Conservation (phyloP, 257 asterid species). For the Przewalskia tangutica region DNA sequence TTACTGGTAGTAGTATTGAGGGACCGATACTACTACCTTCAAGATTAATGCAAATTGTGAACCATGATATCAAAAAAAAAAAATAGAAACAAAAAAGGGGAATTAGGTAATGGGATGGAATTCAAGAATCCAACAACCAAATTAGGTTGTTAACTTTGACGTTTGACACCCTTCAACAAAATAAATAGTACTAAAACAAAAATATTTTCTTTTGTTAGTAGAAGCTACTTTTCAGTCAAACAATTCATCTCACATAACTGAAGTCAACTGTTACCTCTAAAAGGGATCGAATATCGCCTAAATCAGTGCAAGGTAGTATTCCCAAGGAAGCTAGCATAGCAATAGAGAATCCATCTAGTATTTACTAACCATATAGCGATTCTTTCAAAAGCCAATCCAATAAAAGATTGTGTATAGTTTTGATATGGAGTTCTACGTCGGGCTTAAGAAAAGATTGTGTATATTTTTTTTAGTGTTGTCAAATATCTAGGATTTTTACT, state of each 20-base stretch:
- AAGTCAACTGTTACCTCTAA: no score
- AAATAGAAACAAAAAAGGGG: not conserved
- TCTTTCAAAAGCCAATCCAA: not conserved
- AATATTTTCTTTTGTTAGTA: not conserved
- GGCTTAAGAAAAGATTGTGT: not conserved
- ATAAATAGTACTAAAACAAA: not conserved
- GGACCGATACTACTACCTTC: no score
- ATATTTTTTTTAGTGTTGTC: not conserved
- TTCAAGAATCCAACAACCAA: not conserved
- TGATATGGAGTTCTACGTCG: not conserved
- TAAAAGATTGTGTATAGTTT: no score
- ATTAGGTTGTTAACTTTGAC: not conserved
- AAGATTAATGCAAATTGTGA: no score
- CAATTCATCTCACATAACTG: not conserved
- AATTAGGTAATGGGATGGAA: not conserved
- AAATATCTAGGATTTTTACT: not conserved
- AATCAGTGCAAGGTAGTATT: no score
- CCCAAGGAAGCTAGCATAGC: no score
- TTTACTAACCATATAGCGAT: not conserved
- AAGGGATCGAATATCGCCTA: no score
- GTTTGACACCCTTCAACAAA: not conserved
- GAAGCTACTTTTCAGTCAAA: not conserved
- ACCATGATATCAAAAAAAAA: not conserved
- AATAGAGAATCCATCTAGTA: no score
- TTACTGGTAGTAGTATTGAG: no score